These are phyloP conservation scores for Zoysia matrella DNA, from an alignment of 202 grass and related monocot species.

Conservation along the genomic window DNA sequence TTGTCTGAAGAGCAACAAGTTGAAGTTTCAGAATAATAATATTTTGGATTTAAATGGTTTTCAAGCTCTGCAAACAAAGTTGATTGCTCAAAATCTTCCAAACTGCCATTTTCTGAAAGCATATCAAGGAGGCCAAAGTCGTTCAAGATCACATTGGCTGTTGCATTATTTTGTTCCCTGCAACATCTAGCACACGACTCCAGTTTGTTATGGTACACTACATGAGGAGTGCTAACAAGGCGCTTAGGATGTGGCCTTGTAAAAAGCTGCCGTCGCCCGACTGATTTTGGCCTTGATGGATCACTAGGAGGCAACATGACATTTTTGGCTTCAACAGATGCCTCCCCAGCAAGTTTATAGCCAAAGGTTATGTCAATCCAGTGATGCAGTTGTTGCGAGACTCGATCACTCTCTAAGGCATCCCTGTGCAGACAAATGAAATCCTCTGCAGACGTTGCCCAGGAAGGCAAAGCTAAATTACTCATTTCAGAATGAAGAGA, in stretches of 20 bases:
- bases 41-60: constrained; percentile 66
- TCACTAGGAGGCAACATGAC: constrained; percentile 88
- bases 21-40: constrained; percentile 55
- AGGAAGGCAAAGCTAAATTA: constrained; percentile 85
- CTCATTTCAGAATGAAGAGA: constrained; percentile 96
- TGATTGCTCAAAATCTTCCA: constrained; percentile 81
- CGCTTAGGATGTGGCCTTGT: constrained; percentile 81
- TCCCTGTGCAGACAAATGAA: constrained; percentile 90
- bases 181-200: constrained; percentile 66
- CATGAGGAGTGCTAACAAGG: constrained; percentile 55
- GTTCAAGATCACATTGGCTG: constrained; percentile 30
- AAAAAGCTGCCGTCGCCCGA: constrained; percentile 82
- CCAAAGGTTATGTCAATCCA: constrained; percentile 99
- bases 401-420: constrained; percentile 81
- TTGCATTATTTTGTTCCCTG: constrained; percentile 29
- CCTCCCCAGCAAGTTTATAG: constrained; percentile 86
- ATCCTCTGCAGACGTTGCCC: constrained; percentile 75
- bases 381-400: constrained; percentile 84
- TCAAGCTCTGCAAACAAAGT: constrained; percentile 74
- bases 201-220: constrained; percentile 59
- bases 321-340: constrained; percentile 92
- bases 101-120: constrained; percentile 46
- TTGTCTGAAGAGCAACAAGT: constrained; percentile 43
- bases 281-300: constrained; percentile 76
- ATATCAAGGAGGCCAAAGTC: constrained; percentile 15